A percentile compares a stretch with the other conserved stretches of the same genome.
Evolutionary conservation across 1,284 basidiomycete species (phyloP).

Genomic region (Rhodotorula sp.): DNA sequence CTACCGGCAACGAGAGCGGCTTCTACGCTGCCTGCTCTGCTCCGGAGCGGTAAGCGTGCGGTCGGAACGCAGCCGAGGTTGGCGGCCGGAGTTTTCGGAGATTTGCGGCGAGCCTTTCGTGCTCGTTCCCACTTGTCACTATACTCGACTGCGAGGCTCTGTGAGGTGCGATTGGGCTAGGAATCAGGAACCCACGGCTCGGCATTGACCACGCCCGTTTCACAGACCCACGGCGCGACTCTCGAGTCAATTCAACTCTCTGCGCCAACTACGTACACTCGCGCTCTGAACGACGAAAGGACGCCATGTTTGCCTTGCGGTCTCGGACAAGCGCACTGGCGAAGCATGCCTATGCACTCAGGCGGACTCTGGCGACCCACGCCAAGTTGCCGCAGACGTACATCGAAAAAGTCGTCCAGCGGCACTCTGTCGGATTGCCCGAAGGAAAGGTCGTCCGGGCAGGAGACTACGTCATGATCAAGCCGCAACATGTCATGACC

Average conservation of each 20-base stretch:
- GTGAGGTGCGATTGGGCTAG: too few relatives aligned
- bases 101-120: neutral
- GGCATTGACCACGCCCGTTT: too few relatives aligned
- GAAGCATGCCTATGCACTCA: neutral
- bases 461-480: conserved; percentile 99
- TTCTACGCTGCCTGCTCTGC: too few relatives aligned
- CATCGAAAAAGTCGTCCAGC: conserved; percentile 97
- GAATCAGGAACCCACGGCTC: too few relatives aligned
- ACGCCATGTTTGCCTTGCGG: conserved; percentile 29
- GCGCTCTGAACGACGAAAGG: neutral
- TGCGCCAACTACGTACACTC: neutral
- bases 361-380: conserved; percentile 32
- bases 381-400: conserved; percentile 64
- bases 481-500: conserved; percentile 80
- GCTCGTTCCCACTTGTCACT: neutral
- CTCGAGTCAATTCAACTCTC: too few relatives aligned
- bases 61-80: neutral
- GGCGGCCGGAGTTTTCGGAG: neutral
- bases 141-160: neutral
- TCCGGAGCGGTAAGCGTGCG: neutral
- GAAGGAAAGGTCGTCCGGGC: conserved; percentile 73
- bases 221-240: too few relatives aligned
- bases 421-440: conserved; percentile 86
- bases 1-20: too few relatives aligned
- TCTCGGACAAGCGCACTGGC: conserved; percentile 6